Base-by-base conservation (phyloP, 352 stramenopile species). In the Globisporangium iwayamae region DNA sequence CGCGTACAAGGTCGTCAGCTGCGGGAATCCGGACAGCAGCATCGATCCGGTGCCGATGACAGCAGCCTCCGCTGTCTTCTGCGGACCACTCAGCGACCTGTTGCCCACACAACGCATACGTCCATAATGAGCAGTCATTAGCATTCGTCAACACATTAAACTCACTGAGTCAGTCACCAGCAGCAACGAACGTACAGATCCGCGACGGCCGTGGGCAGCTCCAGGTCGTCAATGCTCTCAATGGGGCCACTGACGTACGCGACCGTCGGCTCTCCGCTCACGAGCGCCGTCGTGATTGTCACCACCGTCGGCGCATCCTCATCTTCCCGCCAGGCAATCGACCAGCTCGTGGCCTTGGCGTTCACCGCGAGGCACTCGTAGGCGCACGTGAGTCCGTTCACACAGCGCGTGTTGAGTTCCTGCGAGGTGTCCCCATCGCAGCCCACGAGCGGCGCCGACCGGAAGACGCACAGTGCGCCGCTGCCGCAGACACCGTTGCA, bases 391-490 rank as follows among this genome's bases (percentile, higher is more conserved):
- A 46, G n/a, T 14, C 57, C 57, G 22, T 56, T 63, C n/a, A 63
- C 57, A 22, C 57, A 63, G 32, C 16, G 43, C 7, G 45, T 22
- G 4, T 20, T 18, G 7, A 9, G 1, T 4, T 25, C 2, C 14
- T 52, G 39, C 38, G 38, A 36, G 32, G 4, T n/a, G 18, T n/a
- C 30, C 3, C 1, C 32, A 30, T 14, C 32, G n/a, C 57, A 63
- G 10, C 45, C 45, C 25, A 22, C 30, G n/a, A 63, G 8, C 14
- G 45, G 30, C 30, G 55, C n/a, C 7, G 57, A 47, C 5, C 57
- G 57, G 57, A 55, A 63, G 45, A 63, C 46, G 32, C 57, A 63
- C n/a, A 63, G 18, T 4, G 54, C 55, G n/a, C 25, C 45, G 7
- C 4, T 22, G 3, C 45, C 45, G 9, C 57, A 63, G 10, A 48